These are phyloP conservation scores for Trichophyton rubrum DNA, from an alignment of 2,329 filamentous ascomycete genomes.

Conservation along the genomic window DNA sequence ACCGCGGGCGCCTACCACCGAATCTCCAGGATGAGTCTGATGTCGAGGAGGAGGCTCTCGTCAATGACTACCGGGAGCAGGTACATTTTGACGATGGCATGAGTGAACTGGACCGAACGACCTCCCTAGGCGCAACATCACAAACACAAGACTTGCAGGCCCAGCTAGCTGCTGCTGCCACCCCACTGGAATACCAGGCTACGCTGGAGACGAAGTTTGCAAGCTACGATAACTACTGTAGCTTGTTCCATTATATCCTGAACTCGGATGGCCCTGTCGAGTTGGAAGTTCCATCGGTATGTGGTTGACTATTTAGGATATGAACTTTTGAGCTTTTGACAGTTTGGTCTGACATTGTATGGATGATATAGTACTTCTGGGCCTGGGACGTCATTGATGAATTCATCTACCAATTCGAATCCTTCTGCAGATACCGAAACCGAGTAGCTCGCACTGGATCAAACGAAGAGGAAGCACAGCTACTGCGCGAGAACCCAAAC, in stretches of 20 bases:
- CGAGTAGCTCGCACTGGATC: slow-evolving; percentile 67
- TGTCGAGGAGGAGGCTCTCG: slow-evolving; percentile 88
- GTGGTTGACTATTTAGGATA: neutral
- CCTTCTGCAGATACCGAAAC: slow-evolving; percentile 94
- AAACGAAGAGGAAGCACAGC: slow-evolving; percentile 83
- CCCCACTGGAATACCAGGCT: slow-evolving; percentile 90
- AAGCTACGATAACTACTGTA: slow-evolving; percentile 99
- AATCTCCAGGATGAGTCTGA: slow-evolving; percentile 68
- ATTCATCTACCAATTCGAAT: slow-evolving; percentile 99
- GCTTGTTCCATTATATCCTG: slow-evolving; percentile 95
- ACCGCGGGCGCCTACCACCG: slow-evolving; percentile 29
- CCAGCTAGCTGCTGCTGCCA: slow-evolving; percentile 78
- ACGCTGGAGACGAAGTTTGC: slow-evolving; percentile 94
- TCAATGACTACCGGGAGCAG: slow-evolving; percentile 91
- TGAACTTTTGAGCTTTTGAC: neutral
- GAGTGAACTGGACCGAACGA: slow-evolving; percentile 66
- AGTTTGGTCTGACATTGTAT: neutral
- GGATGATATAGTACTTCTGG: slow-evolving; percentile 83
- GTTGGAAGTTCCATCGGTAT: slow-evolving; percentile 85
- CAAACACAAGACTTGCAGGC: slow-evolving; percentile 87
- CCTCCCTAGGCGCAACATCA: slow-evolving; percentile 54
- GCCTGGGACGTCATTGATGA: slow-evolving; percentile 99
- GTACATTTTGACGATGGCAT: slow-evolving; percentile 84
- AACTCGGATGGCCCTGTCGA: slow-evolving; percentile 99
- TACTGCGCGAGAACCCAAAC: slow-evolving; percentile 92